phyloP scores from a whole-genome alignment of 192 early-diverging fungal genomes.

The Backusella macrospora region DNA sequence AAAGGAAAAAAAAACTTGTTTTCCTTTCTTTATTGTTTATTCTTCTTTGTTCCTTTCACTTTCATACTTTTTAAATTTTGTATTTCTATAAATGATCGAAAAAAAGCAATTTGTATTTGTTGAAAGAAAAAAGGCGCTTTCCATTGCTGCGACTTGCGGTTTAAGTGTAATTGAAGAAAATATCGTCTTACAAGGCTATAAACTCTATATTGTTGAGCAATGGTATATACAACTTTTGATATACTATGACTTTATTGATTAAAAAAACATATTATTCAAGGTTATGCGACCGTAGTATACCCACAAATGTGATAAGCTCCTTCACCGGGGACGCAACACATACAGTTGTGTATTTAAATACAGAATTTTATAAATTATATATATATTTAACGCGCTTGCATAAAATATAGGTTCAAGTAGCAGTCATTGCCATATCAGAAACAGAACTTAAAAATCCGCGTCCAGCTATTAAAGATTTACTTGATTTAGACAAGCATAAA shows the following conservation, averaged over 20 bases:
- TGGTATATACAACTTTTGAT: constrained; percentile 29
- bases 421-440: constrained; percentile 39
- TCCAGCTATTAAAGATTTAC: constrained; percentile 11
- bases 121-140: constrained; percentile 35
- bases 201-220: constrained; percentile 52
- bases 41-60: background rate
- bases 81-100: constrained; percentile 26
- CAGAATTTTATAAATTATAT: background rate
- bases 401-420: constrained; percentile 41
- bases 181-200: constrained; percentile 41
- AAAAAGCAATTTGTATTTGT: constrained; percentile 41
- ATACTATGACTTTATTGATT: background rate
- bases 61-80: background rate
- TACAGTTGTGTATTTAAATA: constrained; percentile 30
- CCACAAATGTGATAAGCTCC: constrained; percentile 46
- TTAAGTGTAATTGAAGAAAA: constrained; percentile 31
- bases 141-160: constrained; percentile 31
- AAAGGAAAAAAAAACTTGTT: background rate
- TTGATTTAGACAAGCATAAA: constrained; percentile 5
- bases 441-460: constrained; percentile 36
- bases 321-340: constrained; percentile 47
- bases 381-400: background rate
- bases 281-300: constrained; percentile 42
- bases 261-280: constrained; percentile 20
- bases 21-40: background rate